phyloP scores from a whole-genome alignment of 331 rosid species.

The Saraca asoca region DNA sequence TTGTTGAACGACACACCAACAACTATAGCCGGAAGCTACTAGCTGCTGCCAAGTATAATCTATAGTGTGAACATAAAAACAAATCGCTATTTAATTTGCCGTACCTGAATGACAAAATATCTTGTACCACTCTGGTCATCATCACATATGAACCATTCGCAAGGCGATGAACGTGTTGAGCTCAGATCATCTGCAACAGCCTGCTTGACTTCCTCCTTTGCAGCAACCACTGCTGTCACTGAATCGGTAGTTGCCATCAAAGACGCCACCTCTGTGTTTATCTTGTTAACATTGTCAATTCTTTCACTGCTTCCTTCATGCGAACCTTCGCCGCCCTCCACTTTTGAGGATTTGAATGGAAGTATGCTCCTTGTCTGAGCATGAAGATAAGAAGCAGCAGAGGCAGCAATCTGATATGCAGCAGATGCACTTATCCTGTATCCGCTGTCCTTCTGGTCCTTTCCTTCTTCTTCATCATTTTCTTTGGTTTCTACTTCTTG shows the following conservation, averaged over 20 bases:
- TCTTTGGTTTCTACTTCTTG: slow-evolving; percentile 43
- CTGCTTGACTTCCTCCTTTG: slow-evolving; percentile 95
- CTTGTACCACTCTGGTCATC: slow-evolving; percentile 71
- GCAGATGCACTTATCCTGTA: slow-evolving; percentile 58
- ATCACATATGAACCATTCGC: slow-evolving; percentile 92
- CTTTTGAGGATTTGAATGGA: slow-evolving; percentile 68
- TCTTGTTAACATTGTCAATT: slow-evolving; percentile 37
- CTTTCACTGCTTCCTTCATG: slow-evolving; percentile 41
- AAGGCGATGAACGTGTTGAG: slow-evolving; percentile 74
- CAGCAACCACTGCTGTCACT: slow-evolving; percentile 94
- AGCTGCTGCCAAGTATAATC: background rate
- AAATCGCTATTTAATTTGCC: background rate
- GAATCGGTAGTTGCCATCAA: slow-evolving; percentile 88
- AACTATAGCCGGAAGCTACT: background rate
- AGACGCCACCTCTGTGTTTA: slow-evolving; percentile 70
- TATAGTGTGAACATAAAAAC: background rate
- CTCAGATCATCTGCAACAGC: slow-evolving; percentile 88
- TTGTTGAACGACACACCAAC: background rate
- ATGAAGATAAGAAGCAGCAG: slow-evolving; percentile 89
- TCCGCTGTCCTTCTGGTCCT: slow-evolving; percentile 45
- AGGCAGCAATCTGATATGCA: slow-evolving; percentile 82
- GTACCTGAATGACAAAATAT: slow-evolving; percentile 82
- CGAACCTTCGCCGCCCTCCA: slow-evolving; percentile 37
- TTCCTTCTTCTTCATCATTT: slow-evolving; percentile 37
- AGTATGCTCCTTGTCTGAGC: slow-evolving; percentile 67